Evolutionary conservation across 306 rosid genomes (phyloP), one percentile per base, ranked within the genome.

Genomic region (Quercus gilva): DNA sequence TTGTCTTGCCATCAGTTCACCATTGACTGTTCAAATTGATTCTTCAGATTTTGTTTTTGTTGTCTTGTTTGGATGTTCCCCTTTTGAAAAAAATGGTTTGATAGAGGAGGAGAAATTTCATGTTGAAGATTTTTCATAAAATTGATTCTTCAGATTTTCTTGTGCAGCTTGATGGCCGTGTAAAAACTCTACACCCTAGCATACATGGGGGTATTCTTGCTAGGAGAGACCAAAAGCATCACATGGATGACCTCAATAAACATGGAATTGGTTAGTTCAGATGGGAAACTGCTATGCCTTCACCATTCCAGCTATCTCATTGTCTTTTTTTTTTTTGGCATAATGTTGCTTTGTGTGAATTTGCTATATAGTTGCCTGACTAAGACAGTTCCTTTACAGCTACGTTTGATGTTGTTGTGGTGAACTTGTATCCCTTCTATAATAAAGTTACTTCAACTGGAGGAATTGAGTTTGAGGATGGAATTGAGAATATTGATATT

Each of bases 151-250:
- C 55, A 74, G 81, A 9, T 59, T 73, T 73, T 87, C 71, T 55
- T 69, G 53, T 64, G 71, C 87, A 95, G 99, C 98, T 95, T 51
- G 98, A 95, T 83, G 98, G 98, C 23, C 99, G 94, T 58, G 98
- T 95, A 68, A 95, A 95, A 90, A 91, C 99, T 76, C 86, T 95
- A 83, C 98, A 95, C 78, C 98, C 99, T 71, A 87, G 84, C 33
- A 81, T 95, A 76, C 97, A 93, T 85, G 98, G 99, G 26, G 98
- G 97, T 17, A 95, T 95, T 83, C 93, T 95, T 85, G 99, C 98
- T 81, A 91, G 91, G 89, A 93, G 98, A 86, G 96, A 95, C 83
- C 86, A 86, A 83, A 86, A 87, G 37, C 98, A 95, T 88, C 98
- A 95, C 60, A 87, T 89, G 83, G 96, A 95, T 79, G 97, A 95